Base-by-base conservation (phyloP, 2,329 filamentous ascomycete species). In the Graphiopsis chlorocephala region DNA sequence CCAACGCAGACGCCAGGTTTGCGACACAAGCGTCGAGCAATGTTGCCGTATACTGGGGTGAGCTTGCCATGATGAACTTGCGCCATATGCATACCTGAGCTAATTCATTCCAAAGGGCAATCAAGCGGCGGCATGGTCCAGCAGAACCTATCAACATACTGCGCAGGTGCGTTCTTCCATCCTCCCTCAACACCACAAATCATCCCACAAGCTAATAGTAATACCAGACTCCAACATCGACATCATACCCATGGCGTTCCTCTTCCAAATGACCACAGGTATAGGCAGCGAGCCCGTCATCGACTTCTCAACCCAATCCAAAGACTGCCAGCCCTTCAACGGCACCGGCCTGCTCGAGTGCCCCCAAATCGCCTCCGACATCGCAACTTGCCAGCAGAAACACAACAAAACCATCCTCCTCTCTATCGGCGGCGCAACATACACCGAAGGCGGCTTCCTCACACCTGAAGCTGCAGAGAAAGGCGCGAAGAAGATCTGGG, bases 351-450 rank as follows among this genome's bases (percentile, higher is more conserved):
- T 90, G 10, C 77, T 88, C 17, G 80, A 82, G 66, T 92, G 89
- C 69, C 84, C 88, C 0, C 77, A 90, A 66, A 83, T 92, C 50
- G 88, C 84, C 38, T 72, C 76, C 48, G 81, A 84, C 62, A 85
- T 85, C 68, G 74, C 73, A 20, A 76, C 81, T 11, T 93, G 90
- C 77, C 90, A 93, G 74, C 69, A 76, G 15, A 77, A 74, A 5
- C 78, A 86, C 66, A 84, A 84, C 67, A 93, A 92, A 78, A 91
- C 88, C 1, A 88, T 93, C 68, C 74, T 91, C 52, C 81, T 93
- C 11, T 92, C 90, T 2, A 81, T 93, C 52, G 90, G 89, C 20
- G 90, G 90, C 33, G 86, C 86, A 2, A 88, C 88, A 1, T 90
- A 91, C 75, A 86, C 80, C 20, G 88, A 91, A 74, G 88, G 86